Percentiles rank a stretch among this genome's conserved stretches.
phyloP scores from a whole-genome alignment of 371 early-diverging fungal genomes.

The Chytridium lagenaria region DNA sequence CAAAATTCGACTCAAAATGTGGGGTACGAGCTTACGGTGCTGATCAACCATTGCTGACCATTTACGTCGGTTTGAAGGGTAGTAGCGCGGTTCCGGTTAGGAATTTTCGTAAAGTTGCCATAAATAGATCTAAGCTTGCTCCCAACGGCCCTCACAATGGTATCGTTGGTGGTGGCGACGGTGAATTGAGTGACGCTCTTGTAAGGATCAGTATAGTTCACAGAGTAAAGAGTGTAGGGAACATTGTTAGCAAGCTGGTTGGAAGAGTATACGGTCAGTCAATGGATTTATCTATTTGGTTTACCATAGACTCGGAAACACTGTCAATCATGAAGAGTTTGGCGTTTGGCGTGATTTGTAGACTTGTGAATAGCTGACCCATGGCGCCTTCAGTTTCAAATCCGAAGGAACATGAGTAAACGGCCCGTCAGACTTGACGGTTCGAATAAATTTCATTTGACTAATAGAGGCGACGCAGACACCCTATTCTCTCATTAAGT shows the following conservation, averaged over 20 bases:
- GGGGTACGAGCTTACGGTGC: conserved; percentile 6
- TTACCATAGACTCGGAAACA: conserved; percentile 10
- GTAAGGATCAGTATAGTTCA: conserved; percentile 8
- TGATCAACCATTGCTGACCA: neutral
- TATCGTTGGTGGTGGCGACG: conserved; percentile 18
- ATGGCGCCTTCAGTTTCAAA: conserved; percentile 13
- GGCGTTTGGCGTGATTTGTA: conserved; percentile 5
- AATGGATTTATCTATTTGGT: no score
- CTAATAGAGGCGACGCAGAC: conserved; percentile 4
- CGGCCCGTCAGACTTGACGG: neutral
- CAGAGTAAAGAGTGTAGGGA: conserved; percentile 7
- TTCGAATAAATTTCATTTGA: neutral
- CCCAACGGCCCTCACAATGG: neutral
- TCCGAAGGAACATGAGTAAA: conserved; percentile 7
- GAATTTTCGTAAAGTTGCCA: conserved; percentile 7
- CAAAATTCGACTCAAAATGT: no score
- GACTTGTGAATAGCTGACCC: neutral
- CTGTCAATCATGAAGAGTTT: conserved; percentile 12
- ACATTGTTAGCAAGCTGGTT: neutral
- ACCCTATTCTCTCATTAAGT: neutral
- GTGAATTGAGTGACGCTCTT: conserved; percentile 6
- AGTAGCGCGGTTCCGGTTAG: neutral
- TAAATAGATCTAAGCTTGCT: neutral
- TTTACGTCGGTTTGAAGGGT: conserved; percentile 1
- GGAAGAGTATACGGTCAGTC: no score